Evolutionary conservation across 2,329 filamentous ascomycete genomes (phyloP), one percentile per base, ranked within the genome.

Genomic region (Aspergillus flavus): DNA sequence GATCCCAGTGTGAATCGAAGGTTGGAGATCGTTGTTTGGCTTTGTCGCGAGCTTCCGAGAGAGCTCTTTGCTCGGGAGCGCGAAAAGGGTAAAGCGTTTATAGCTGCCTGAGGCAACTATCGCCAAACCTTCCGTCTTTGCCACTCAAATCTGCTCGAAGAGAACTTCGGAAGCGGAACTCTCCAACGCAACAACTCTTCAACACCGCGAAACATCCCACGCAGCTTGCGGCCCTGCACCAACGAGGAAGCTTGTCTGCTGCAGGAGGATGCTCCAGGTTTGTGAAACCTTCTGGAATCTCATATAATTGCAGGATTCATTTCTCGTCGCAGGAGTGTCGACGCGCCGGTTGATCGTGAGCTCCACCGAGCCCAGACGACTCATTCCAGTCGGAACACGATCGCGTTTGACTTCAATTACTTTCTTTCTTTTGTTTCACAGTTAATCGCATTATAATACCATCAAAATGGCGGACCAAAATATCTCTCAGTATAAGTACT

Each of bases 401-500:
- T 71, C 69, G 53, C 62, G 66, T 65, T 65, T 57, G 60, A 63
- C 68, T 68, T 56, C 58, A 69, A 63, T 66, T 53, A 59, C 63
- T 61, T 48, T n/a, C 36, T 61, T 57, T 63, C 64, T 65, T 66
- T 52, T 62, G 5, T 52, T 59, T 28, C 43, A 52, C 12, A 26
- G n/a, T 65, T 58, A 50, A 61, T 62, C 46, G 52, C 54, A 54
- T 53, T 30, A 19, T 41, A 39, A 60, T 28, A 64, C 66, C 64
- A 61, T 66, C 76, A 83, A 78, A 59, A 94, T 94, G 92, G 86
- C 91, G 79, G 91, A 85, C 73, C 81, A 83, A 68, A 84, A 86
- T 90, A 91, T 96, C 75, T 94, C 93, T 80, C 94, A 97, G 82
- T 97, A 96, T 87, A 97, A 97, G 82, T 97, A 97, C 87, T 93